Percentiles rank a stretch among this genome's conserved stretches.
Conservation (phyloP, 169 alveolate genomes). For the Plasmodium malariae region DNA sequence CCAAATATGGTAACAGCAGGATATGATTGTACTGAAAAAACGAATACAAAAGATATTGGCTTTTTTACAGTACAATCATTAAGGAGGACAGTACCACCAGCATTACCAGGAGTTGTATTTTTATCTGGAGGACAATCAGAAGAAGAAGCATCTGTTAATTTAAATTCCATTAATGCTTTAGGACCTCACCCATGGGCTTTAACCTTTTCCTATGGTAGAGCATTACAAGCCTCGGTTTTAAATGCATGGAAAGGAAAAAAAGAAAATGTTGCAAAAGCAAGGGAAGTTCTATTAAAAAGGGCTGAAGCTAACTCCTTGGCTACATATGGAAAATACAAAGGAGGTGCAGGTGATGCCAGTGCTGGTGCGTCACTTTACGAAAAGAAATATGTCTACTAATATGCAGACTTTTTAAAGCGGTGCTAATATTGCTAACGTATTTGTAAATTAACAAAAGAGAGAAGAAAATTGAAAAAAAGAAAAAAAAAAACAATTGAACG, state of each 20-base stretch:
- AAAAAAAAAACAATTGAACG: no score
- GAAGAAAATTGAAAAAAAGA: no score
- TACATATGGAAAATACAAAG: slow-evolving; percentile 77
- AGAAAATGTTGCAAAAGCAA: slow-evolving; percentile 96
- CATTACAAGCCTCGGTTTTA: slow-evolving; percentile 96
- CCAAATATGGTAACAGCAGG: slow-evolving; percentile 99
- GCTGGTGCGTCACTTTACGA: slow-evolving; percentile 84
- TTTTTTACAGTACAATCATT: slow-evolving; percentile 95
- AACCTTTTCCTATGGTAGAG: slow-evolving; percentile 99
- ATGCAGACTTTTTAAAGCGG: no score
- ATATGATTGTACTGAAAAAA: slow-evolving; percentile 91
- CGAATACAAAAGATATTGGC: slow-evolving; percentile 95
- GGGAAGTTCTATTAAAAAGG: slow-evolving; percentile 93
- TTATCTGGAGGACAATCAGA: slow-evolving; percentile 99
- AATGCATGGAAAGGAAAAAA: slow-evolving; percentile 98
- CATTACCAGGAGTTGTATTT: slow-evolving; percentile 97
- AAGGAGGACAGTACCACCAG: slow-evolving; percentile 96
- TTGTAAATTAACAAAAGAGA: no score
- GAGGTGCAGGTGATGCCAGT: slow-evolving; percentile 83
- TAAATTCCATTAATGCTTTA: slow-evolving; percentile 96
- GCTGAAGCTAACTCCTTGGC: slow-evolving; percentile 98
- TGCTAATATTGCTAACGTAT: no score
- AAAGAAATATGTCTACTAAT: slow-evolving; percentile 82
- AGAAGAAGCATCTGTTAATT: slow-evolving; percentile 96
- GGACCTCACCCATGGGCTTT: slow-evolving; percentile 95